A percentile compares a stretch with the other conserved stretches of the same genome.
These are phyloP conservation scores for Musa schizocarpa DNA, from an alignment of 176 grass and related monocot species.

Conservation along the genomic window DNA sequence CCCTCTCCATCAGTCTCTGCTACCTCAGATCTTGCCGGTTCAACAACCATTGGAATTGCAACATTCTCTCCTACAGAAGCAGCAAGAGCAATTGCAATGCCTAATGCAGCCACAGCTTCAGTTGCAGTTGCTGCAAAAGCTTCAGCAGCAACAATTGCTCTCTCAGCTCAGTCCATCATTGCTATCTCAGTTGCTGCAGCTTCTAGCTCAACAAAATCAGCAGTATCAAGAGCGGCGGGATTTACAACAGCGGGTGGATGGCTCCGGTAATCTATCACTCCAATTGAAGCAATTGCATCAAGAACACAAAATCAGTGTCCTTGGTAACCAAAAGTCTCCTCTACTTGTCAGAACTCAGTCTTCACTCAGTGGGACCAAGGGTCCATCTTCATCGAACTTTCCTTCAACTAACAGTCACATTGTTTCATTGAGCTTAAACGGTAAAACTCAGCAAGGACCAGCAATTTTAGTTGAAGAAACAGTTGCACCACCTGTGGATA, in stretches of 20 bases:
- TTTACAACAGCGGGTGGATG: slow-evolving; percentile 49
- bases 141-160: slow-evolving; percentile 81
- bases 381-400: slow-evolving; percentile 49
- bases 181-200: slow-evolving; percentile 63
- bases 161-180: slow-evolving; percentile 72
- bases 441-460: slow-evolving; percentile 53
- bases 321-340: slow-evolving; percentile 40
- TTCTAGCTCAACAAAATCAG: slow-evolving; percentile 62
- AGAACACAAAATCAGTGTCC: slow-evolving; percentile 25
- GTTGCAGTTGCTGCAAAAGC: slow-evolving; percentile 89
- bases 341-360: slow-evolving; percentile 60
- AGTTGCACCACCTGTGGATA: slow-evolving; percentile 50
- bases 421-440: slow-evolving; percentile 48
- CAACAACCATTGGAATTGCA: slow-evolving; percentile 71
- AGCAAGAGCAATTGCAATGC: slow-evolving; percentile 68
- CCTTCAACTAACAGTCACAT: slow-evolving; percentile 41
- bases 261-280: slow-evolving; percentile 23
- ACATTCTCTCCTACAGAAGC: slow-evolving; percentile 62
- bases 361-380: slow-evolving; percentile 35
- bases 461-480: slow-evolving; percentile 41
- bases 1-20: slow-evolving; percentile 45
- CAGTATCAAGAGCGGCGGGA: slow-evolving; percentile 59
- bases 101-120: slow-evolving; percentile 70
- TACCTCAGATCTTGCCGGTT: slow-evolving; percentile 39
- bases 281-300: slow-evolving; percentile 58